Percentiles rank a stretch among this genome's conserved stretches.
These are phyloP conservation scores for Rhizophagus sp. DNA, from an alignment of 192 early-diverging fungal species.

Conservation along the genomic window DNA sequence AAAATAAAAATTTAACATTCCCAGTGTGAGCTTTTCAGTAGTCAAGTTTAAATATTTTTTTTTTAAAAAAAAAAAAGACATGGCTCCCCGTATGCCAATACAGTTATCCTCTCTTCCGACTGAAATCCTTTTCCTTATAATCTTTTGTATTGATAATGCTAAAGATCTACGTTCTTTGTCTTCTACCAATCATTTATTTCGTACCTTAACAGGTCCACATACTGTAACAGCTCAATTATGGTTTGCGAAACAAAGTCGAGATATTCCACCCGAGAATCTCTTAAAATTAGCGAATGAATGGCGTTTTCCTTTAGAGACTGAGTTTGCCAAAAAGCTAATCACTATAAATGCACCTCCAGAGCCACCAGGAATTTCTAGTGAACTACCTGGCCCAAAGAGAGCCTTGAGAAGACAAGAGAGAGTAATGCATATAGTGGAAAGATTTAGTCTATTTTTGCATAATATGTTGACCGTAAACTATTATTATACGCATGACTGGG, in stretches of 20 bases:
- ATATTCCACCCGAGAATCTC: conserved; percentile 17
- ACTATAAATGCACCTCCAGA: conserved; percentile 20
- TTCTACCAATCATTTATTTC: conserved; percentile 23
- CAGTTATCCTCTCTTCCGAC: conserved; percentile 25
- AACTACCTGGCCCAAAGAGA: conserved; percentile 22
- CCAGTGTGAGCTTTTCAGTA: too few relatives aligned
- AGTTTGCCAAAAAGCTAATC: conserved; percentile 15
- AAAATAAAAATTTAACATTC: neutral
- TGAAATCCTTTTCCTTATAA: conserved; percentile 29
- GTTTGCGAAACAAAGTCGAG: conserved; percentile 17
- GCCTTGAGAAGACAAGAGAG: conserved; percentile 16
- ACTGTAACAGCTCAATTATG: conserved; percentile 29
- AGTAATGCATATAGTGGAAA: conserved; percentile 28
- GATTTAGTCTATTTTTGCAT: conserved; percentile 26
- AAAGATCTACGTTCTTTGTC: conserved; percentile 30
- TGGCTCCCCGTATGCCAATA: neutral
- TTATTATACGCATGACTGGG: conserved; percentile 31
- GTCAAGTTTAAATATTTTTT: too few relatives aligned
- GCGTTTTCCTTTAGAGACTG: conserved; percentile 25
- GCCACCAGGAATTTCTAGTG: conserved; percentile 3
- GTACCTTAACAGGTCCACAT: conserved; percentile 24
- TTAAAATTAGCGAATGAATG: conserved; percentile 25
- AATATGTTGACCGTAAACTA: conserved; percentile 31
- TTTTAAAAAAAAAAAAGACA: neutral
- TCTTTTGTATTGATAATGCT: conserved; percentile 26